These are phyloP conservation scores for Bruguiera parviflora DNA, from an alignment of 345 rosid genomes.

Conservation along the genomic window DNA sequence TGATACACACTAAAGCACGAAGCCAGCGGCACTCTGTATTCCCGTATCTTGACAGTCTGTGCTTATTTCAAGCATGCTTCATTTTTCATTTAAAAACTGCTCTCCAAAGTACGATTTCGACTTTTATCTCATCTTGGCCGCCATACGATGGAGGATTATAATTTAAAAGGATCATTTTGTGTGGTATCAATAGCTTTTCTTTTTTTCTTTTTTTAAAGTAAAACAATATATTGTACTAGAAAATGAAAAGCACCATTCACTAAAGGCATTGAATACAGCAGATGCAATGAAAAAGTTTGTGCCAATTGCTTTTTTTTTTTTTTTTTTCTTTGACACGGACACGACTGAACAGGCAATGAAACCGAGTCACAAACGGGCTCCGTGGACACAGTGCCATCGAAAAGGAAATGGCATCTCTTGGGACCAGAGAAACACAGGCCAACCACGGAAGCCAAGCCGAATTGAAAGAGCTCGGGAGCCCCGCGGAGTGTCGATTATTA, in stretches of 20 bases:
- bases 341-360: background rate
- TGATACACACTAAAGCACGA: background rate
- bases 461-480: conserved; percentile 3
- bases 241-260: background rate
- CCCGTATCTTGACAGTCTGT: too few relatives aligned
- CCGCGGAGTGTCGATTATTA: background rate
- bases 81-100: too few relatives aligned
- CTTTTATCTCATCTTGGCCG: too few relatives aligned
- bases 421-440: background rate
- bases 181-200: background rate
- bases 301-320: background rate
- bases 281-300: background rate
- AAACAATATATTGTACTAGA: background rate
- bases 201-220: background rate
- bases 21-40: background rate
- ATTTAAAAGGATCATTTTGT: background rate
- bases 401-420: background rate
- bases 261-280: background rate
- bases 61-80: too few relatives aligned
- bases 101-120: too few relatives aligned
- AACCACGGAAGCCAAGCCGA: too few relatives aligned
- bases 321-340: conserved; percentile 1
- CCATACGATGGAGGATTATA: too few relatives aligned
- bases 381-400: background rate
- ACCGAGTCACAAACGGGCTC: background rate